A percentile compares a stretch with the other conserved stretches of the same genome.
phyloP scores from a whole-genome alignment of 2,329 filamentous ascomycete species.

The Fusarium brevicatenulatum region DNA sequence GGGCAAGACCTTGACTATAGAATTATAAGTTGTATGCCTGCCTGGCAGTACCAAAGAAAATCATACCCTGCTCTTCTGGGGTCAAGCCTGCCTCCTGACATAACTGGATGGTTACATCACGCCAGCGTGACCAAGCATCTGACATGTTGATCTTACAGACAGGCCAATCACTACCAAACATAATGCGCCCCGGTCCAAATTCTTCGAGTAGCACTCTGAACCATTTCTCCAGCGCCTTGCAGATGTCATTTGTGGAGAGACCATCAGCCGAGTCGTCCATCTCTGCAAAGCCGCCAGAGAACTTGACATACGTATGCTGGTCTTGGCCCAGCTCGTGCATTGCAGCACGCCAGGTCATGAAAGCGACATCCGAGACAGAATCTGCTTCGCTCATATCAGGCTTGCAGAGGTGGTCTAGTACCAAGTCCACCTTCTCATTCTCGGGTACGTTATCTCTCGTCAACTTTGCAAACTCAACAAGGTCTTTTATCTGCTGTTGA shows the following conservation, averaged over 20 bases:
- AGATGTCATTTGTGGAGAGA: background rate
- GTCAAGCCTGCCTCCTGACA: background rate
- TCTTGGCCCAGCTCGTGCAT: background rate
- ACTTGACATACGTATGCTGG: background rate
- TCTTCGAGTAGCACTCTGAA: background rate
- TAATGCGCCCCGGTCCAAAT: background rate
- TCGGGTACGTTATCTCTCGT: background rate
- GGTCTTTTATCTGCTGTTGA: background rate
- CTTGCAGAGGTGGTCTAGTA: background rate
- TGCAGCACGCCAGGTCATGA: background rate
- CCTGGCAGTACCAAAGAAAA: background rate
- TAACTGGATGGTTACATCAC: background rate
- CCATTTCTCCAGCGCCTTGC: background rate
- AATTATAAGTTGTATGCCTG: background rate
- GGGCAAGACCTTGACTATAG: accelerated
- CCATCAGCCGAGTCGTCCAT: background rate
- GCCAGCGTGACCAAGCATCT: background rate
- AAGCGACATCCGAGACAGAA: background rate
- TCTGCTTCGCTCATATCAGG: background rate
- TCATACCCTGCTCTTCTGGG: background rate
- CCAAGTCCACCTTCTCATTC: background rate
- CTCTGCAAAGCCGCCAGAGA: background rate
- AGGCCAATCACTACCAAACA: background rate
- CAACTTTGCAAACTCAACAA: background rate
- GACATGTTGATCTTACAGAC: background rate